Conservation (phyloP, 768 basidiomycete genomes). For the Fomitopsis pulvina region DNA sequence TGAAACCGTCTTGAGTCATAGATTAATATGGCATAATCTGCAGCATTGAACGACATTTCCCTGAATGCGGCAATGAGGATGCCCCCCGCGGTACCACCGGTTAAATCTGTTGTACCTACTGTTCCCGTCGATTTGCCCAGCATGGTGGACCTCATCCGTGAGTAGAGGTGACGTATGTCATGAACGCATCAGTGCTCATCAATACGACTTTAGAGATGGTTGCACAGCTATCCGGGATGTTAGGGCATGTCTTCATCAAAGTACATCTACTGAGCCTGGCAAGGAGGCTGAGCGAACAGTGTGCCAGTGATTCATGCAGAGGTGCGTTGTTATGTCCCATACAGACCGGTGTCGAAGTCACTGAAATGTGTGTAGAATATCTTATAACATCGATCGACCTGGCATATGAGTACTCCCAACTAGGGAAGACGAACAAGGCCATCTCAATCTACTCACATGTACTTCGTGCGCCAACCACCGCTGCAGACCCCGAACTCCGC, state of each 20-base stretch:
- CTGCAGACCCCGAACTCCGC: slow-evolving; percentile 44
- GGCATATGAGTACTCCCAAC: slow-evolving; percentile 70
- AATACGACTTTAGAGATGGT: slow-evolving; percentile 39
- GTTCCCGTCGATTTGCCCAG: slow-evolving; percentile 23
- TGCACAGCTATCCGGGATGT: slow-evolving; percentile 57
- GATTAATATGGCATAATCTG: slow-evolving; percentile 4
- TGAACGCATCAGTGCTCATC: neutral
- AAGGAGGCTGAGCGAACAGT: slow-evolving; percentile 50
- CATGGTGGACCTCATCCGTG: slow-evolving; percentile 49
- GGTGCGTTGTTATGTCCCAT: slow-evolving; percentile 8
- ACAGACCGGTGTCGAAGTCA: neutral
- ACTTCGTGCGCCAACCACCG: slow-evolving; percentile 36
- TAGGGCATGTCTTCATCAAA: slow-evolving; percentile 60
- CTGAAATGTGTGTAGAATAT: slow-evolving; percentile 41
- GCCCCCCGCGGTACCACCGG: slow-evolving; percentile 15
- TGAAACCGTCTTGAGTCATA: neutral
- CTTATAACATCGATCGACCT: slow-evolving; percentile 60
- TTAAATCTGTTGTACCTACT: slow-evolving; percentile 5
- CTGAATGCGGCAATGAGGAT: slow-evolving; percentile 9
- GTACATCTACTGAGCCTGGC: slow-evolving; percentile 62
- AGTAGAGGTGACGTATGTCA: slow-evolving; percentile 25
- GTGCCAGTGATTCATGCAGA: slow-evolving; percentile 24
- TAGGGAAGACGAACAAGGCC: slow-evolving; percentile 73
- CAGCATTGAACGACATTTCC: slow-evolving; percentile 15
- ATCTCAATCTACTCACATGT: slow-evolving; percentile 55